Conservation (phyloP, 2,329 filamentous ascomycete genomes). For the Exophiala viscosa region DNA sequence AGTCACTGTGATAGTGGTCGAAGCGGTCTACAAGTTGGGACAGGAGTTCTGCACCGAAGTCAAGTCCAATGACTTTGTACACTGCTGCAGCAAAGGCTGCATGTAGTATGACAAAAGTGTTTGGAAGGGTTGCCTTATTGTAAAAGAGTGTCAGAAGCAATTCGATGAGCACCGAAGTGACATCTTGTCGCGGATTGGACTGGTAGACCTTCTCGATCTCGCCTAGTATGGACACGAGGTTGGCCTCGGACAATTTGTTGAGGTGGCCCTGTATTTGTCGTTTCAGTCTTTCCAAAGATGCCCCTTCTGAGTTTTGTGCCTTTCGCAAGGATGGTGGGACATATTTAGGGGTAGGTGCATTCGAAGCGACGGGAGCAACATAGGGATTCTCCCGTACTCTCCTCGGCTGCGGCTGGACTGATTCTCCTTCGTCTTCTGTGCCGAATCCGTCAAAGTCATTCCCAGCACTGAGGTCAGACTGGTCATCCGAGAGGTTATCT, state of each 20-base stretch:
- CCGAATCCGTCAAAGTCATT: slow-evolving; percentile 41
- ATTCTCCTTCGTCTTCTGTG: slow-evolving; percentile 32
- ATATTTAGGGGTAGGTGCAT: slow-evolving; percentile 63
- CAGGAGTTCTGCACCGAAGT: slow-evolving; percentile 83
- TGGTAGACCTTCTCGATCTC: slow-evolving; percentile 82
- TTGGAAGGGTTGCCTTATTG: slow-evolving; percentile 72
- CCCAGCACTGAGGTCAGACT: slow-evolving; percentile 19
- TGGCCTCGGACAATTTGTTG: slow-evolving; percentile 89
- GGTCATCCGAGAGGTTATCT: slow-evolving; percentile 15
- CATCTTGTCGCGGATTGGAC: slow-evolving; percentile 78
- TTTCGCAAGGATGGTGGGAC: slow-evolving; percentile 79
- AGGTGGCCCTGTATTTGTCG: slow-evolving; percentile 82
- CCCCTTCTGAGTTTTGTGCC: slow-evolving; percentile 59
- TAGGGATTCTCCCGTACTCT: slow-evolving; percentile 80
- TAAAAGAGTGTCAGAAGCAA: slow-evolving; percentile 74
- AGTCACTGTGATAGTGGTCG: slow-evolving; percentile 56
- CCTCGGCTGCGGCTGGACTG: slow-evolving; percentile 37
- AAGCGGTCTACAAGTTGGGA: slow-evolving; percentile 75
- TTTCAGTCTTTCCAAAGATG: slow-evolving; percentile 65
- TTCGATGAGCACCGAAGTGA: slow-evolving; percentile 75
- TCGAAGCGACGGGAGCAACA: slow-evolving; percentile 59
- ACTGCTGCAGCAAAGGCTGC: slow-evolving; percentile 85
- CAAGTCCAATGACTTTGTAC: slow-evolving; percentile 81
- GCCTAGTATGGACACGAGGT: slow-evolving; percentile 75
- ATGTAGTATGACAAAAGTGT: slow-evolving; percentile 86